Evolutionary conservation across 768 basidiomycete species (phyloP).

Genomic region (Tricholoma matsutake): DNA sequence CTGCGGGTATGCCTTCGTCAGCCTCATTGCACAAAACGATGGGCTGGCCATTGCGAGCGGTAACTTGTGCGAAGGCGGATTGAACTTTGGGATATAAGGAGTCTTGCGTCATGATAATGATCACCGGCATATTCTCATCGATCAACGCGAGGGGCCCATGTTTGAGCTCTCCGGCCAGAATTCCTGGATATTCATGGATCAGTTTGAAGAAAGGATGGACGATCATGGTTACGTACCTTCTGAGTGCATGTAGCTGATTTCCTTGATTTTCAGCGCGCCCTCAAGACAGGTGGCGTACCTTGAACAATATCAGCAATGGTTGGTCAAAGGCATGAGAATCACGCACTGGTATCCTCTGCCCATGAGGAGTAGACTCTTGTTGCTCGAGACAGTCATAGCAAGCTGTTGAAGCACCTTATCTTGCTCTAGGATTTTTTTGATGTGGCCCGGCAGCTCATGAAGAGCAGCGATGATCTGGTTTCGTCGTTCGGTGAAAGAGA

Average conservation of each 20-base stretch:
- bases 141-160: constrained; percentile 97
- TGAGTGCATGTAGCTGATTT: constrained; percentile 91
- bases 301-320: constrained; percentile 5
- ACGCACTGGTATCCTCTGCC: constrained; percentile 94
- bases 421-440: constrained; percentile 80
- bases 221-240: constrained; percentile 45
- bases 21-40: constrained; percentile 95
- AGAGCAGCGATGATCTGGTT: constrained; percentile 92
- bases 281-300: constrained; percentile 96
- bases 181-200: constrained; percentile 44
- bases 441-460: constrained; percentile 85
- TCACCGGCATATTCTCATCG: constrained; percentile 98
- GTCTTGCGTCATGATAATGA: constrained; percentile 99
- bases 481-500: constrained; percentile 87
- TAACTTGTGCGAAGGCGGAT: constrained; percentile 94
- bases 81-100: constrained; percentile 98
- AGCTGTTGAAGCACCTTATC: constrained; percentile 79
- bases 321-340: constrained; percentile 1
- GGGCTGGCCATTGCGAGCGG: constrained; percentile 92
- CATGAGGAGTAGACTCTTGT: constrained; percentile 92
- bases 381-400: constrained; percentile 73
- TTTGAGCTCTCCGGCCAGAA: constrained; percentile 97
- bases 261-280: constrained; percentile 99
- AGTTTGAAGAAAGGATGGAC: background rate
- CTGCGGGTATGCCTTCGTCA: constrained; percentile 72